Percentiles rank a stretch among this genome's conserved stretches.
These are phyloP conservation scores for Tolypocladium inflatum DNA, from an alignment of 2,329 filamentous ascomycete genomes.

Conservation along the genomic window DNA sequence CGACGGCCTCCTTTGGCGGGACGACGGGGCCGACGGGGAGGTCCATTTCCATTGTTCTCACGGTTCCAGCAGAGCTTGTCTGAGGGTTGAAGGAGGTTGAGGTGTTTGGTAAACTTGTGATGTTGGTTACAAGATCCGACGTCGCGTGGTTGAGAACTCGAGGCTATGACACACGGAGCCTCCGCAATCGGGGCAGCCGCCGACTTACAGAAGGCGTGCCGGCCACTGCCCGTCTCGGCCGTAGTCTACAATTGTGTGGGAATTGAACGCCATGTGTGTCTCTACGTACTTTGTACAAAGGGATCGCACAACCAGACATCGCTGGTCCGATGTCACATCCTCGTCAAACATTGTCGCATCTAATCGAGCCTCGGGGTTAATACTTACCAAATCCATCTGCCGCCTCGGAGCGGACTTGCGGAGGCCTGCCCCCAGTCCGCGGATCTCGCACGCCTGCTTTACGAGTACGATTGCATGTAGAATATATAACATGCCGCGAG, in stretches of 20 bases:
- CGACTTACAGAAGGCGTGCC: neutral
- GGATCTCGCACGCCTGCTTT: neutral
- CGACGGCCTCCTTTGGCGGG: neutral
- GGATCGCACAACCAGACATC: neutral
- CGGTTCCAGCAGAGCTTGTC: neutral
- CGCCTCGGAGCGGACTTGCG: neutral
- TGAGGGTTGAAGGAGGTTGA: neutral
- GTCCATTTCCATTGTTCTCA: neutral
- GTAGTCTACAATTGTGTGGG: no score
- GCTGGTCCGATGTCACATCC: neutral
- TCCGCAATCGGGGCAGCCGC: neutral
- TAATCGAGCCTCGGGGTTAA: neutral
- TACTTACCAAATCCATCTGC: neutral
- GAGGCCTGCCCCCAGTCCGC: no score
- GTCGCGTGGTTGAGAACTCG: neutral
- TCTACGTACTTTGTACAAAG: no score
- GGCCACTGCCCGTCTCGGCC: no score
- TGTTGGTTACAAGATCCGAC: neutral
- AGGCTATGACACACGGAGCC: neutral
- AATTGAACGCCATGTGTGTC: no score
- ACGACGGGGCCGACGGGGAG: neutral
- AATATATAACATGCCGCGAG: no score
- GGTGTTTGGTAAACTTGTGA: neutral
- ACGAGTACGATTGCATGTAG: no score
- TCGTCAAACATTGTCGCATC: neutral